Percentiles rank a stretch among this genome's conserved stretches.
phyloP scores from a whole-genome alignment of 148 eudicot genomes.

The Spergularia marina region DNA sequence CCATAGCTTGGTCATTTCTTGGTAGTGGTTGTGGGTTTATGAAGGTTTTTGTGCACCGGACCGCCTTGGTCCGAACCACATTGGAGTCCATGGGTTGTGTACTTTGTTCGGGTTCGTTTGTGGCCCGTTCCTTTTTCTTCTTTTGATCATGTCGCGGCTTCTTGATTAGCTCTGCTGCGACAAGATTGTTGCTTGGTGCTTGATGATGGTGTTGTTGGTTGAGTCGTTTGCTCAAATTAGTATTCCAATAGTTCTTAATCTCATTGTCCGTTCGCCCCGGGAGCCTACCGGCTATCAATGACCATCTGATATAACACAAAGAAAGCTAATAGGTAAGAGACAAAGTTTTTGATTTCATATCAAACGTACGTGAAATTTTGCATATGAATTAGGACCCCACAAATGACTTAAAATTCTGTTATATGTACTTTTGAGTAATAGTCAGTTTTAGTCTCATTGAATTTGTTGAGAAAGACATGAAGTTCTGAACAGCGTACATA shows the following conservation, averaged over 20 bases:
- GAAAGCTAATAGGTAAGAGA: background rate
- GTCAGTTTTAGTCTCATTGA: background rate
- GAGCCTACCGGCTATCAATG: slow-evolving; percentile 41
- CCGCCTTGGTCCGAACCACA: slow-evolving; percentile 41
- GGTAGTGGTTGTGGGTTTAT: slow-evolving; percentile 24
- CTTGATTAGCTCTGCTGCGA: background rate
- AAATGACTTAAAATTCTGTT: background rate
- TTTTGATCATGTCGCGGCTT: slow-evolving; percentile 6
- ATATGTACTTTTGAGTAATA: background rate
- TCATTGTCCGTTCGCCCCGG: slow-evolving; percentile 54
- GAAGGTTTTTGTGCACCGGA: slow-evolving; percentile 35
- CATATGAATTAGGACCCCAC: background rate
- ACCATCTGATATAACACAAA: slow-evolving; percentile 33
- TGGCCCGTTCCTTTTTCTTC: background rate
- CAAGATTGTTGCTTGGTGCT: slow-evolving; percentile 6
- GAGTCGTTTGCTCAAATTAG: slow-evolving; percentile 36
- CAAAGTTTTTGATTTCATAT: background rate
- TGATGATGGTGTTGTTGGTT: slow-evolving; percentile 6
- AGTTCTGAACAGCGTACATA: background rate
- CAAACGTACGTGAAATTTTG: background rate
- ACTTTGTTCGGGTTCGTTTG: background rate
- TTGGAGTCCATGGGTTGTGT: background rate
- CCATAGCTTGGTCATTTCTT: background rate
- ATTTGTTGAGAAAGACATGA: background rate
- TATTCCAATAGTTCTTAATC: slow-evolving; percentile 47